Conservation (phyloP, 225 moss, liverwort and hornwort species). For the Sphagnum contortum region DNA sequence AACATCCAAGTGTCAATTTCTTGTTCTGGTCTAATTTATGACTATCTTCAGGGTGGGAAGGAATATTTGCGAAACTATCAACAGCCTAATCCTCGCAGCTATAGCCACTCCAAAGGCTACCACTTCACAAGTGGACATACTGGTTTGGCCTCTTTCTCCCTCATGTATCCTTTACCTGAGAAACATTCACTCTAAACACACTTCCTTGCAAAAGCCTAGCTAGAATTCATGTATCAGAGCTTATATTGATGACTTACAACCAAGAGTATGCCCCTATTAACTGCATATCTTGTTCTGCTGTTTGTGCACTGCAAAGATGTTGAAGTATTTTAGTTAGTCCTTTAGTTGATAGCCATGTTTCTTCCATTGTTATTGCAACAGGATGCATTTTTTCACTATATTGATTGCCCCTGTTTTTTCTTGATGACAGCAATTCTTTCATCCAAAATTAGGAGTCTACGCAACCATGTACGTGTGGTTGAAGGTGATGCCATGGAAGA, state of each 20-base stretch:
- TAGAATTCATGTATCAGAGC: no score
- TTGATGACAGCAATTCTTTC: slow-evolving; percentile 58
- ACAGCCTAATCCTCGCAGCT: slow-evolving; percentile 80
- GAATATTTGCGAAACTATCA: slow-evolving; percentile 76
- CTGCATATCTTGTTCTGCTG: no score
- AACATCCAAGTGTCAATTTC: no score
- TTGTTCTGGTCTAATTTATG: not conserved
- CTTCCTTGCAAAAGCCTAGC: no score
- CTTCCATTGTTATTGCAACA: no score
- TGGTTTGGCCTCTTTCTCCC: slow-evolving; percentile 16
- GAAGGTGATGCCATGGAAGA: slow-evolving; percentile 79
- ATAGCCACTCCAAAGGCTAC: slow-evolving; percentile 69
- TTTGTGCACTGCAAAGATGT: no score
- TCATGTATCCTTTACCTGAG: not conserved
- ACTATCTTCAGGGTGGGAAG: slow-evolving; percentile 37
- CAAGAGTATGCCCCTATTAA: no score
- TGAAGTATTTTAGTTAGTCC: no score
- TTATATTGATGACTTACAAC: no score
- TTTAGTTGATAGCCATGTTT: no score
- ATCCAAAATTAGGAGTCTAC: slow-evolving; percentile 46
- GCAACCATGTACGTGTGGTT: slow-evolving; percentile 36
- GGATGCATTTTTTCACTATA: no score
- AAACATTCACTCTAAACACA: no score
- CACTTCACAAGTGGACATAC: slow-evolving; percentile 68
- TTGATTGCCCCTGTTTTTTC: not conserved